phyloP scores from a whole-genome alignment of 148 eudicot genomes.

The Amaranthus cruentus region DNA sequence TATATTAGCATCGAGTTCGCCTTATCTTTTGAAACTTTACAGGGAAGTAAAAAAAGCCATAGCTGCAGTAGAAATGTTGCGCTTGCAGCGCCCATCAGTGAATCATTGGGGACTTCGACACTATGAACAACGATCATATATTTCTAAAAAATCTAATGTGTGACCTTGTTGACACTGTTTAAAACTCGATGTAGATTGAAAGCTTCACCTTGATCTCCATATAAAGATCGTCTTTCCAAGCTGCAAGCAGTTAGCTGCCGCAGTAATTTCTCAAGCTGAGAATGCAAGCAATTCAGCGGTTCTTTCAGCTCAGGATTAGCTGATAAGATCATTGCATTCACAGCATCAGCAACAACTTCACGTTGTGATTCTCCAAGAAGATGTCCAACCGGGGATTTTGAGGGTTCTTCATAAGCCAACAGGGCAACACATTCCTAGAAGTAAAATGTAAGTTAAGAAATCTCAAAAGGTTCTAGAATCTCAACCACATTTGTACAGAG shows the following conservation, averaged over 20 bases:
- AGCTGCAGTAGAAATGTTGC: neutral
- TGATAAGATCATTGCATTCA: slow-evolving; percentile 71
- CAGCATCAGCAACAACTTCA: slow-evolving; percentile 83
- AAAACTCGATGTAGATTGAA: slow-evolving; percentile 59
- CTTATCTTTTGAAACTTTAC: slow-evolving; percentile 27
- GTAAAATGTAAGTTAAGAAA: neutral
- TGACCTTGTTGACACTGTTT: slow-evolving; percentile 36
- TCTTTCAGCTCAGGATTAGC: slow-evolving; percentile 58
- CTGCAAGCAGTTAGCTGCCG: slow-evolving; percentile 77
- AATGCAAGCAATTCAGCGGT: slow-evolving; percentile 48
- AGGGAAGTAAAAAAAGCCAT: slow-evolving; percentile 5
- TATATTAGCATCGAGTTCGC: neutral
- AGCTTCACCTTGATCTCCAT: slow-evolving; percentile 88
- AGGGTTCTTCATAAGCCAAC: slow-evolving; percentile 82
- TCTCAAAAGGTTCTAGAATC: slow-evolving; percentile 5
- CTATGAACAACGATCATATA: neutral
- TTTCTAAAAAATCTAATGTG: slow-evolving; percentile 10
- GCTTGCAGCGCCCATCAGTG: neutral
- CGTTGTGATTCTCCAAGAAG: slow-evolving; percentile 72
- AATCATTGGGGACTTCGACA: neutral
- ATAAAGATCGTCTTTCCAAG: slow-evolving; percentile 68
- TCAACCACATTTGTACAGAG: neutral
- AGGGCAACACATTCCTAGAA: slow-evolving; percentile 78
- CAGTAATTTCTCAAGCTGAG: slow-evolving; percentile 70
- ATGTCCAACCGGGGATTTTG: slow-evolving; percentile 66